Percentiles rank a stretch among this genome's conserved stretches.
Evolutionary conservation across 768 basidiomycete species (phyloP).

Genomic region (Lactarius vividus): DNA sequence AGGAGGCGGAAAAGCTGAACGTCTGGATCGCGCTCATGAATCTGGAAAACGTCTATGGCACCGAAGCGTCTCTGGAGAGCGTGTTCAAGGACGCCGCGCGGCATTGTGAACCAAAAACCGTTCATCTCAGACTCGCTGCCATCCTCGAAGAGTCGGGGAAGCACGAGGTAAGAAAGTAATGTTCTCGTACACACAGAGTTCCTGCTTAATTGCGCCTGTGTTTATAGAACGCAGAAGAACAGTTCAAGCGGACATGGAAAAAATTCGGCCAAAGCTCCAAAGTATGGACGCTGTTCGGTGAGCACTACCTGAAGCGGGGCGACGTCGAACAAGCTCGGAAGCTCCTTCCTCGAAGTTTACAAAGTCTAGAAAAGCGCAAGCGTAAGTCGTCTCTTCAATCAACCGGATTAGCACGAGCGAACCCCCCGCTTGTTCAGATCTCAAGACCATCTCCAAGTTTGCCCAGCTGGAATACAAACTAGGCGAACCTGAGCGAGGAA

Average conservation of each 20-base stretch:
- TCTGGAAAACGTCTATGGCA: conserved; percentile 90
- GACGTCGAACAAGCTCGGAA: conserved; percentile 78
- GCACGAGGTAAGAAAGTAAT: conserved; percentile 52
- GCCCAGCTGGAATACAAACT: conserved; percentile 93
- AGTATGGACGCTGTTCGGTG: conserved; percentile 87
- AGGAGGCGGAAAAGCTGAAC: conserved; percentile 94
- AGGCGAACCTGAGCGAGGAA: conserved; percentile 92
- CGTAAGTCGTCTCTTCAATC: conserved; percentile 60
- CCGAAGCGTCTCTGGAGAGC: conserved; percentile 71
- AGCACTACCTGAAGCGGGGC: conserved; percentile 73
- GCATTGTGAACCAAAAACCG: conserved; percentile 89
- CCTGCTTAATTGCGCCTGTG: background rate
- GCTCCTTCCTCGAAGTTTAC: conserved; percentile 81
- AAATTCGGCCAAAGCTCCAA: conserved; percentile 94
- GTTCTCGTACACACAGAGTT: background rate
- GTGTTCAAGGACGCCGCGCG: conserved; percentile 88
- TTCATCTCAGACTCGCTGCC: conserved; percentile 79
- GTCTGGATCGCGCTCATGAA: conserved; percentile 97
- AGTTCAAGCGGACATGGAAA: conserved; percentile 83
- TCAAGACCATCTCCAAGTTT: conserved; percentile 94
- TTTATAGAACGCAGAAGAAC: conserved; percentile 84
- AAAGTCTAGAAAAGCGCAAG: conserved; percentile 90
- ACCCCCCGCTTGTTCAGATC: conserved; percentile 49
- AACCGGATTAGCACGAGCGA: background rate
- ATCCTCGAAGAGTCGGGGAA: conserved; percentile 86